These are phyloP conservation scores for Pythium rhizo-oryzae DNA, from an alignment of 352 stramenopile genomes.

Conservation along the genomic window DNA sequence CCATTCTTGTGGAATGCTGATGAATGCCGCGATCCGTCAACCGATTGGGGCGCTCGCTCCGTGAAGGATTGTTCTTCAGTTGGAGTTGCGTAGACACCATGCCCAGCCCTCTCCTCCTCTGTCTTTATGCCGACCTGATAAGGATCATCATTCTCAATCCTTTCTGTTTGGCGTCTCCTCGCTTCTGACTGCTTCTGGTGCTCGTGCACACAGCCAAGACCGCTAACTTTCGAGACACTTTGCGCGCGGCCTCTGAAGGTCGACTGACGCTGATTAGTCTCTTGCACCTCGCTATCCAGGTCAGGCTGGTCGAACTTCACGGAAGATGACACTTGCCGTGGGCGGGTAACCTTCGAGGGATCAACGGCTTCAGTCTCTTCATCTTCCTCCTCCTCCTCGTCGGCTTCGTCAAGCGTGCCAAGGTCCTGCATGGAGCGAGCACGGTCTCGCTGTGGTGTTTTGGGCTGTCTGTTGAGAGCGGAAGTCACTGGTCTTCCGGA, in stretches of 20 bases:
- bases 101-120: neutral
- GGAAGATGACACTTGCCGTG: too few relatives aligned
- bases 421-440: neutral
- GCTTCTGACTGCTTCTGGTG: neutral
- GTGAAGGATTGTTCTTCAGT: neutral
- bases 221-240: neutral
- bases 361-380: neutral
- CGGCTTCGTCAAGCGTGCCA: neutral
- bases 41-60: neutral
- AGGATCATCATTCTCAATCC: neutral
- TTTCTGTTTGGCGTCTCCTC: neutral
- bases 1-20: neutral
- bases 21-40: neutral
- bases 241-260: neutral
- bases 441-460: neutral
- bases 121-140: neutral
- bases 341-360: neutral
- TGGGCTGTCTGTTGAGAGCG: neutral
- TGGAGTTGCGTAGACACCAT: neutral
- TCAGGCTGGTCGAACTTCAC: too few relatives aligned
- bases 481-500: neutral
- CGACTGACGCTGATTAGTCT: neutral
- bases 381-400: neutral
- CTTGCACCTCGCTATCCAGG: neutral
- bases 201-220: too few relatives aligned